Evolutionary conservation across 169 alveolate species (phyloP), one percentile per base, ranked within the genome.

Genomic region (Cryptosporidium meleagridis): DNA sequence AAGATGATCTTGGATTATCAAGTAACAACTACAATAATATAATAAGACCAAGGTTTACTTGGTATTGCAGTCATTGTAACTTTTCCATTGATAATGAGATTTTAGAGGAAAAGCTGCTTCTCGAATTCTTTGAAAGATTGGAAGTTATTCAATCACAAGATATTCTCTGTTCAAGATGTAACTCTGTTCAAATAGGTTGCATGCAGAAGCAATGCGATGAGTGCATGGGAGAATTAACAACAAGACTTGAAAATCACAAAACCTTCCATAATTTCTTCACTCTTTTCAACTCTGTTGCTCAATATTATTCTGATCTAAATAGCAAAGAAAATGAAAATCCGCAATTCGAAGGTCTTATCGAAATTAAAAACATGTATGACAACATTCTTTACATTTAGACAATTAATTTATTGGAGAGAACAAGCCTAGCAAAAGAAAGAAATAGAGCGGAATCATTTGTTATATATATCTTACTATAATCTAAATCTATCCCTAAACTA

Each of bases 111-210:
- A 80, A 29, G 45, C 45, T 80, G 14, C 18, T 80, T 12, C 52
- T 29, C 0, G 89, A 80, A 35, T 80, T 62, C 48, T 80, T 62
- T 80, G 89, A 80, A 80, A 59, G 89, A 37, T 35, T 80, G 33
- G 89, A 59, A 29, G 89, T 37, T 31, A 80, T 80, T 33, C 80
- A 80, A 21, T 80, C 80, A 9, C 89, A 80, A 65, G 89, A 80
- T 4, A 48, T 80, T 3, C 51, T 80, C 39, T 80, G 89, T 37
- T 41, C 35, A 29, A 44, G 41, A 8, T 80, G 89, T 12, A 80
- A 80, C 9, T 59, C 89, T 1, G 75, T 80, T 26, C 73, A 80
- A 21, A 48, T 80, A 9, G 80, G 89, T 0, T 16, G 62, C 29
- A 59, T 80, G 53, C 62, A 41, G 45, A 80, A 61, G n/a, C 33